Evolutionary conservation across 805 yeast species (phyloP).

Genomic region (Alloascoidea hylecoeti): DNA sequence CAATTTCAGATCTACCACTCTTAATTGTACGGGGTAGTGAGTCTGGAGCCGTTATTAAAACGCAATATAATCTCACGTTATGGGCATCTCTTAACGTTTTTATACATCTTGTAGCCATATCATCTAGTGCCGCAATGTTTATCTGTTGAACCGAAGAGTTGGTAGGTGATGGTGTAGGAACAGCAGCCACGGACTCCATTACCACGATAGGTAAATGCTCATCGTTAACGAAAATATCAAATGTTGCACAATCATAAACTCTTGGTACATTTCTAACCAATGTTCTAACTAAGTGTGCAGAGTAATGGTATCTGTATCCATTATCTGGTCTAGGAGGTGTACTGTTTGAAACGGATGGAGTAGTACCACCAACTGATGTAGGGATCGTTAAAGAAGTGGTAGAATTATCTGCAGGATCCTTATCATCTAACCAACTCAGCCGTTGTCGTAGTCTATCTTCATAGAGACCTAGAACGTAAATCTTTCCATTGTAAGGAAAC

Average conservation of each 20-base stretch:
- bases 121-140: conserved; percentile 29
- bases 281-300: conserved; percentile 78
- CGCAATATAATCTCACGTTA: conserved; percentile 67
- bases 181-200: conserved; percentile 55
- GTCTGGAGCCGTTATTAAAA: conserved; percentile 66
- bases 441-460: conserved; percentile 85
- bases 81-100: conserved; percentile 40
- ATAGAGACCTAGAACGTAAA: conserved; percentile 76
- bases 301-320: conserved; percentile 49
- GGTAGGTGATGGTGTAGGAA: conserved; percentile 13
- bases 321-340: neutral
- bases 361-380: too few species aligned
- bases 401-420: conserved; percentile 10
- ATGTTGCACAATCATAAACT: conserved; percentile 82
- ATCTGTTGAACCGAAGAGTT: conserved; percentile 13
- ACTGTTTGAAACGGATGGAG: conserved; percentile 9
- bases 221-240: conserved; percentile 66
- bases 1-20: conserved; percentile 83
- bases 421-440: conserved; percentile 49
- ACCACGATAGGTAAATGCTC: conserved; percentile 79
- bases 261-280: conserved; percentile 69
- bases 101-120: conserved; percentile 31
- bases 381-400: neutral
- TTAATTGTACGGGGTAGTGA: conserved; percentile 73
- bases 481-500: conserved; percentile 73